Evolutionary conservation across 2,329 filamentous ascomycete species (phyloP).

Genomic region (Graphilbum sp.): DNA sequence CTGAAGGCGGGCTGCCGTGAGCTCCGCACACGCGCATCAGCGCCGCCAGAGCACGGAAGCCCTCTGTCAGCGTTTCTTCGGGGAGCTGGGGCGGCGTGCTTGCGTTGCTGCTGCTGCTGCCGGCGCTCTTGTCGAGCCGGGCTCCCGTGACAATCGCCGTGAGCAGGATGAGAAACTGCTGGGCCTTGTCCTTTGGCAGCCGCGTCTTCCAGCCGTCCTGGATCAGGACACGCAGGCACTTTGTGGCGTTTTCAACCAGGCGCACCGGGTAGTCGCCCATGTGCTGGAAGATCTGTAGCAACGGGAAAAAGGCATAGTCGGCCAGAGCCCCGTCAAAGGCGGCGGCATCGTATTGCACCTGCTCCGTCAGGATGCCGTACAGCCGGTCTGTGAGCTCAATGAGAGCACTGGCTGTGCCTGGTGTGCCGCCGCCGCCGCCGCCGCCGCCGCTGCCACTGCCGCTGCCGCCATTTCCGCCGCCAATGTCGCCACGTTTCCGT

Average conservation of each 20-base stretch:
- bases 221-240: slow-evolving; percentile 59
- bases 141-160: slow-evolving; percentile 65
- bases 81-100: slow-evolving; percentile 28
- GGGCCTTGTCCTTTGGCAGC: slow-evolving; percentile 55
- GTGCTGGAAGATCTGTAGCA: slow-evolving; percentile 71
- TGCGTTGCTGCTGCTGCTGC: slow-evolving; percentile 14
- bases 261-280: slow-evolving; percentile 55
- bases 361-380: slow-evolving; percentile 26
- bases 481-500: slow-evolving; percentile 14
- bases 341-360: slow-evolving; percentile 24
- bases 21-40: slow-evolving; percentile 44
- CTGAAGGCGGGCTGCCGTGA: slow-evolving; percentile 15
- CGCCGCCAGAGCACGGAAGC: slow-evolving; percentile 51
- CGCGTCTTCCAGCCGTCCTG: slow-evolving; percentile 61
- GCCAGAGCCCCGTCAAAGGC: slow-evolving; percentile 66
- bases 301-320: slow-evolving; percentile 88
- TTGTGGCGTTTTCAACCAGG: slow-evolving; percentile 59
- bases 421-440: slow-evolving; percentile 18
- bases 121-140: slow-evolving; percentile 26
- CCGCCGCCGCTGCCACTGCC: slow-evolving; percentile 19
- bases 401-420: slow-evolving; percentile 26
- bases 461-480: slow-evolving; percentile 8
- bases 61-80: slow-evolving; percentile 60
- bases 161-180: slow-evolving; percentile 73
- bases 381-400: slow-evolving; percentile 28